These are phyloP conservation scores for Circinella umbellata DNA, from an alignment of 371 early-diverging fungal genomes.

Conservation along the genomic window DNA sequence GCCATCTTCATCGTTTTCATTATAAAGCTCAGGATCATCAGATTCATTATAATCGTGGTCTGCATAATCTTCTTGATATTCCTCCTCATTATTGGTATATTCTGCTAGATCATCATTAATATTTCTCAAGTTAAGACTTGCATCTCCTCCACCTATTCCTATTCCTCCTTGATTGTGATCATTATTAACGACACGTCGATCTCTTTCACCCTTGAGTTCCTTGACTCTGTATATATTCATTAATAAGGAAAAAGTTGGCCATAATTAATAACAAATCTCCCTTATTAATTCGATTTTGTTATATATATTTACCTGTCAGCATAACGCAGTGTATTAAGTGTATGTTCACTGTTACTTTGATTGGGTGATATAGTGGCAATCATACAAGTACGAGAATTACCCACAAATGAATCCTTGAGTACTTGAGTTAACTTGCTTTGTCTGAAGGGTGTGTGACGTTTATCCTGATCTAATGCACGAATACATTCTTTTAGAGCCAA, in stretches of 20 bases:
- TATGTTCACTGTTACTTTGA: slow-evolving; percentile 93
- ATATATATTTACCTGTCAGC: slow-evolving; percentile 78
- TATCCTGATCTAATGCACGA: slow-evolving; percentile 93
- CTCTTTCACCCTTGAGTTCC: slow-evolving; percentile 73
- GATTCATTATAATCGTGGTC: slow-evolving; percentile 33
- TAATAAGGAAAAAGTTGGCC: too few relatives aligned
- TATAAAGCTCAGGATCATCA: slow-evolving; percentile 34
- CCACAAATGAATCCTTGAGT: slow-evolving; percentile 97
- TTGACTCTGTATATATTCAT: slow-evolving; percentile 65
- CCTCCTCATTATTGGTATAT: slow-evolving; percentile 33
- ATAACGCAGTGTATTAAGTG: slow-evolving; percentile 98
- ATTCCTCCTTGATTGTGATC: slow-evolving; percentile 6
- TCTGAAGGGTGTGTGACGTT: slow-evolving; percentile 94
- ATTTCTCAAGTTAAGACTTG: slow-evolving; percentile 16
- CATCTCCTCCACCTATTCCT: slow-evolving; percentile 12
- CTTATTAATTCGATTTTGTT: too few relatives aligned
- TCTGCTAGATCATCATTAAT: slow-evolving; percentile 11
- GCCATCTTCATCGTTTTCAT: slow-evolving; percentile 25
- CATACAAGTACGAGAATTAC: slow-evolving; percentile 97
- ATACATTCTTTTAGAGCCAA: slow-evolving; percentile 98
- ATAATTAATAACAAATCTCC: too few relatives aligned
- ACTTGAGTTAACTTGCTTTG: slow-evolving; percentile 98
- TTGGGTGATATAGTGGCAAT: slow-evolving; percentile 97
- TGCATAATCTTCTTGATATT: slow-evolving; percentile 37
- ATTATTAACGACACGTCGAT: slow-evolving; percentile 20